A percentile compares a stretch with the other conserved stretches of the same genome.
These are phyloP conservation scores for Penicillium robsamsonii DNA, from an alignment of 495 filamentous ascomycete species.

Conservation along the genomic window DNA sequence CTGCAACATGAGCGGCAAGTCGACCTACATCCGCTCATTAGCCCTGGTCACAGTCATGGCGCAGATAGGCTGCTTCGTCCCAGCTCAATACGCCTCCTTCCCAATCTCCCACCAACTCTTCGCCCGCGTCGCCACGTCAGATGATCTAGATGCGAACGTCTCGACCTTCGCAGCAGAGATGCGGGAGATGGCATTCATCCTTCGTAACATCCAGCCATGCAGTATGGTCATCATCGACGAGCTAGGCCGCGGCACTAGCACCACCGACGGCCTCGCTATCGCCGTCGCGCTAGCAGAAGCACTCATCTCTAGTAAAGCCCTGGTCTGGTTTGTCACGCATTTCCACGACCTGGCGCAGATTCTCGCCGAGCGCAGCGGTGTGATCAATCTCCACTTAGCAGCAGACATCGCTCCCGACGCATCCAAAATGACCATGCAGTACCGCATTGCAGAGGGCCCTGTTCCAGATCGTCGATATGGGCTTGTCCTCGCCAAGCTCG, in stretches of 20 bases:
- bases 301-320: slow-evolving; percentile 68
- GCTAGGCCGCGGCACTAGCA: slow-evolving; percentile 87
- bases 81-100: slow-evolving; percentile 78
- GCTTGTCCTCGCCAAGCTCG: slow-evolving; percentile 70
- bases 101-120: slow-evolving; percentile 82
- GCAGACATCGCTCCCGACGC: slow-evolving; percentile 57
- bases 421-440: slow-evolving; percentile 76
- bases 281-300: slow-evolving; percentile 88
- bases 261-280: slow-evolving; percentile 82
- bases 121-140: slow-evolving; percentile 79
- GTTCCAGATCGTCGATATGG: slow-evolving; percentile 74
- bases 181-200: slow-evolving; percentile 90
- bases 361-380: slow-evolving; percentile 67
- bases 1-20: slow-evolving; percentile 99
- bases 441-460: slow-evolving; percentile 69
- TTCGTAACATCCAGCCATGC: slow-evolving; percentile 68
- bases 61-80: slow-evolving; percentile 89
- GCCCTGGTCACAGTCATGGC: slow-evolving; percentile 88
- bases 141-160: slow-evolving; percentile 85
- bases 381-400: slow-evolving; percentile 77
- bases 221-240: slow-evolving; percentile 90
- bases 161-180: slow-evolving; percentile 95
- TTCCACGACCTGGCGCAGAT: slow-evolving; percentile 81
- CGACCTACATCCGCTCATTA: slow-evolving; percentile 86
- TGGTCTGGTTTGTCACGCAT: slow-evolving; percentile 93